phyloP scores from a whole-genome alignment of 495 filamentous ascomycete genomes.

The Cenococcum geophilum region DNA sequence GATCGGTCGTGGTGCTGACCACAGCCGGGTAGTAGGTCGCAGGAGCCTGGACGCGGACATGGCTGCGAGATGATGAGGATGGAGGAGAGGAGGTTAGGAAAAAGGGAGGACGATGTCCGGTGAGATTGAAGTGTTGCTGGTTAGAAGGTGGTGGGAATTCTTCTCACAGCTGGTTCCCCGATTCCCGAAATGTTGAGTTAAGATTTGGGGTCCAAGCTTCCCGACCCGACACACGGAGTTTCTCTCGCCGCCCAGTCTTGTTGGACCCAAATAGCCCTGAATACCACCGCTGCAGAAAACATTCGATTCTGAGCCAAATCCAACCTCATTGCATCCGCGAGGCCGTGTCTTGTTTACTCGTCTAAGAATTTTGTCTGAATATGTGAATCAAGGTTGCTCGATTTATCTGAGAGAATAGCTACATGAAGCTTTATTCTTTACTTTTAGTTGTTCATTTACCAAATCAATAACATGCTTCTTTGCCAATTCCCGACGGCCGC shows the following conservation, averaged over 20 bases:
- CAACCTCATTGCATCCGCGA: not conserved
- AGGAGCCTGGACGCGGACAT: constrained; percentile 70
- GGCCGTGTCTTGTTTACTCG: no score
- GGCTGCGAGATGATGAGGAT: constrained; percentile 30
- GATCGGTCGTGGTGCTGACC: constrained; percentile 55
- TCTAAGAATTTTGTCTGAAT: no score
- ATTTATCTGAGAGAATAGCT: no score
- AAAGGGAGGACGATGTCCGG: constrained; percentile 7
- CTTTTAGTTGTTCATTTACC: no score
- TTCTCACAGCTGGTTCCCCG: not conserved
- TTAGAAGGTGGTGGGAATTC: not conserved
- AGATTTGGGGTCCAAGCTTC: not conserved
- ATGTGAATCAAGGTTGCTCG: no score
- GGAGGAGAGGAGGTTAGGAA: constrained; percentile 26
- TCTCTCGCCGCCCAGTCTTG: not conserved
- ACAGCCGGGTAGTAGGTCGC: constrained; percentile 71
- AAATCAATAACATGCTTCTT: no score
- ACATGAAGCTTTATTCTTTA: no score
- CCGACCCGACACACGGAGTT: not conserved
- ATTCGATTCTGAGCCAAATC: not conserved
- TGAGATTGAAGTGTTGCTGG: constrained; percentile 16
- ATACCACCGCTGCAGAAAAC: not conserved
- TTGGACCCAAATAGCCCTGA: not conserved
- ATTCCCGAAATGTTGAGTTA: constrained; percentile 1
- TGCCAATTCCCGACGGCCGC: no score